Base-by-base conservation (phyloP, 2,329 filamentous ascomycete species). In the Ophiostoma fasciatum region DNA sequence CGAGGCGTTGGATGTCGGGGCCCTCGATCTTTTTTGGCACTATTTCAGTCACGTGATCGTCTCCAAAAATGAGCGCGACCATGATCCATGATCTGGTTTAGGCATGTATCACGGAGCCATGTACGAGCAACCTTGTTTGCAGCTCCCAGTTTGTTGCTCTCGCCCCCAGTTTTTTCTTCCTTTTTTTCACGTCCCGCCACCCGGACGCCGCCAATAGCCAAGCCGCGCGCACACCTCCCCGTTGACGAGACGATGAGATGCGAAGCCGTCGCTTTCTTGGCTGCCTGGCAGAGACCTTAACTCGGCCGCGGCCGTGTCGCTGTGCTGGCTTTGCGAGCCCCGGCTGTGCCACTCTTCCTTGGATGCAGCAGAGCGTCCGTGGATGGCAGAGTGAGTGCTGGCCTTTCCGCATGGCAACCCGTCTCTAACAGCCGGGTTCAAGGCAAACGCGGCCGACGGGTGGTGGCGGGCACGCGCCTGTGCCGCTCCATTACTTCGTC, bases 231-330 rank as follows among this genome's bases (percentile, higher is more conserved):
- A 21, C 12, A 18, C 22, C 19, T 30, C 29, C 19, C n/a, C 9
- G 14, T 25, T 28, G 20, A 28, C 37, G 37, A 50, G 45, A 44
- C 27, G 35, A 45, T 45, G 43, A 37, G 27, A 45, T 45, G 43
- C 39, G 14, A 38, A 35, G 27, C 34, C 35, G 37, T 28, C 33
- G 36, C 17, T 23, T 34, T 28, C 28, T 41, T 32, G 33, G 39
- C 34, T 37, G 26, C 26, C 14, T 37, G 25, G 35, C 35, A 19
- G 20, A 31, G 29, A 33, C n/a, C 21, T 20, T 39, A 36, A 38
- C 23, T 15, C 35, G 19, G 33, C 25, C 19, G n/a, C 17, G 22
- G 25, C n/a, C 14, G 17, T 10, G 17, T 31, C 26, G 13, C 19
- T 15, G 22, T 25, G 19, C 28, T 21, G 28, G 14, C 29, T 23